Evolutionary conservation across 2,329 filamentous ascomycete species (phyloP).

Genomic region (Xylariaceae sp.): DNA sequence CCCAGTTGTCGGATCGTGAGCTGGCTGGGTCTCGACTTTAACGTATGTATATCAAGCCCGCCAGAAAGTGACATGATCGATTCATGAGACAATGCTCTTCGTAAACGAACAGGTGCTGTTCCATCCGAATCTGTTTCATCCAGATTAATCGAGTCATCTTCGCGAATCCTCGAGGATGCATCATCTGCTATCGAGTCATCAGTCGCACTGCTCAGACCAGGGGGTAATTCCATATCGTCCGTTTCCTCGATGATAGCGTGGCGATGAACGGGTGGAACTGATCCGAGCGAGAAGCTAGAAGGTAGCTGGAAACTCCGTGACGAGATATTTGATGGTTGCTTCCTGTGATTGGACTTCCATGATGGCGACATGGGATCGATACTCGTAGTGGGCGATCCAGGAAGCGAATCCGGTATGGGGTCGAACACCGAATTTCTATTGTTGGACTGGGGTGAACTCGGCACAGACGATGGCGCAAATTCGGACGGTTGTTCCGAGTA

Average conservation of each 20-base stretch:
- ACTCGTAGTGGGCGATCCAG: slow-evolving; percentile 78
- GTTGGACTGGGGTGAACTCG: slow-evolving; percentile 76
- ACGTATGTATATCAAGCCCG: slow-evolving; percentile 84
- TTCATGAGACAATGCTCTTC: slow-evolving; percentile 73
- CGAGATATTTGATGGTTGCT: slow-evolving; percentile 54
- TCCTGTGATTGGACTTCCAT: slow-evolving; percentile 48
- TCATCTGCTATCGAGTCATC: slow-evolving; percentile 34
- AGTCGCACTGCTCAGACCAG: slow-evolving; percentile 27
- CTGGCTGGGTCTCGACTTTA: slow-evolving; percentile 72
- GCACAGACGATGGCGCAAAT: slow-evolving; percentile 66
- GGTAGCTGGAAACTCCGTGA: slow-evolving; percentile 41
- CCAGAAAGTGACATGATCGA: slow-evolving; percentile 83
- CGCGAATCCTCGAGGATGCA: slow-evolving; percentile 19
- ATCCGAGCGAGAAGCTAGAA: slow-evolving; percentile 19
- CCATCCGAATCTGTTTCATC: slow-evolving; percentile 29
- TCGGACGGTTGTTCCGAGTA: slow-evolving; percentile 59
- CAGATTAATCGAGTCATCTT: slow-evolving; percentile 22
- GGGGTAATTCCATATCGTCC: slow-evolving; percentile 25
- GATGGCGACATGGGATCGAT: slow-evolving; percentile 62
- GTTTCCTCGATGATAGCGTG: slow-evolving; percentile 25
- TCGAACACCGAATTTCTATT: slow-evolving; percentile 78
- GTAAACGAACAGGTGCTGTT: slow-evolving; percentile 45
- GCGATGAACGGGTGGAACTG: slow-evolving; percentile 18
- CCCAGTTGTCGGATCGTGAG: slow-evolving; percentile 56
- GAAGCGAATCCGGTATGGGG: slow-evolving; percentile 62